Evolutionary conservation across 2,329 filamentous ascomycete genomes (phyloP).

Genomic region (Blastomyces gilchristii): DNA sequence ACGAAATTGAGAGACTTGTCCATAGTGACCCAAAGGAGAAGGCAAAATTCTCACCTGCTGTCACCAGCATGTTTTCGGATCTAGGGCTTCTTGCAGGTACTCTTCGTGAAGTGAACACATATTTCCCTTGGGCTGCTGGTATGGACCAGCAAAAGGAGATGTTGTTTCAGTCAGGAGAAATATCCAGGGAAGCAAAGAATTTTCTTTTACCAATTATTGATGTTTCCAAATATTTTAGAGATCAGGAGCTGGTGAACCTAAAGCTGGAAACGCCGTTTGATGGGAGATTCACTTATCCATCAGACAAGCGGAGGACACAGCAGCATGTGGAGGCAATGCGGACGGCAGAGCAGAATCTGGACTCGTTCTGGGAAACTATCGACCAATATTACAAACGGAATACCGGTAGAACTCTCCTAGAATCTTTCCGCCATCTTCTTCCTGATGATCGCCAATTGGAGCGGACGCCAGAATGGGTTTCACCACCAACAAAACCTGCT

Average conservation of each 20-base stretch:
- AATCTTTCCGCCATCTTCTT: slow-evolving; percentile 8
- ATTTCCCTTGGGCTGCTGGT: slow-evolving; percentile 37
- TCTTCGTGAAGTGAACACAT: slow-evolving; percentile 37
- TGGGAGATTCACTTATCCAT: slow-evolving; percentile 40
- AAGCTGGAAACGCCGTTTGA: slow-evolving; percentile 12
- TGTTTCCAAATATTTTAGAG: neutral
- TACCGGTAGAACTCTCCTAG: slow-evolving; percentile 6
- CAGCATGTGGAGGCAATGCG: slow-evolving; percentile 38
- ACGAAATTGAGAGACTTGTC: slow-evolving; percentile 41
- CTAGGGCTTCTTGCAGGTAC: slow-evolving; percentile 39
- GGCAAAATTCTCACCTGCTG: slow-evolving; percentile 29
- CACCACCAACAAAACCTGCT: slow-evolving; percentile 18
- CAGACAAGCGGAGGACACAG: slow-evolving; percentile 37
- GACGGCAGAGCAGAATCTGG: slow-evolving; percentile 39
- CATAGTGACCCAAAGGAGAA: slow-evolving; percentile 25
- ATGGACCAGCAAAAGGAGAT: slow-evolving; percentile 20
- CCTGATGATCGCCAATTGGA: slow-evolving; percentile 23
- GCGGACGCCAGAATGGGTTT: slow-evolving; percentile 41
- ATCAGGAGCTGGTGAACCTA: neutral
- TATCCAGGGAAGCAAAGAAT: neutral
- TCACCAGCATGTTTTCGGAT: slow-evolving; percentile 33
- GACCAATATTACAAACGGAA: slow-evolving; percentile 18
- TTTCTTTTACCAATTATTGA: neutral
- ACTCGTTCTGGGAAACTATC: slow-evolving; percentile 37
- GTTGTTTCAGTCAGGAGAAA: slow-evolving; percentile 12